Conservation (phyloP, 2,329 filamentous ascomycete species). For the Phaeosphaeria sp. region DNA sequence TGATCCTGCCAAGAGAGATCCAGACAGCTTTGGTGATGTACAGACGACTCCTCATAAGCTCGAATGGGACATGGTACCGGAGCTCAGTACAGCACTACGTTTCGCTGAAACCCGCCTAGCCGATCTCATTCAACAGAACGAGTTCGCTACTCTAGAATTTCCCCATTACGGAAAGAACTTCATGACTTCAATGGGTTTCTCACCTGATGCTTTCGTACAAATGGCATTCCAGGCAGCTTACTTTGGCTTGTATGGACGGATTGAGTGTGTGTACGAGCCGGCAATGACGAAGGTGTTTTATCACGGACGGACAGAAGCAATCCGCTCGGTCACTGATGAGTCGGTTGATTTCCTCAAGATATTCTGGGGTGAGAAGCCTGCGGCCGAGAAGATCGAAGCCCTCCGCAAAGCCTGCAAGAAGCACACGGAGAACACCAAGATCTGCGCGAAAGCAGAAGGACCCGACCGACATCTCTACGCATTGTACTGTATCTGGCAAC, state of each 20-base stretch:
- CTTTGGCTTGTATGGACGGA: slow-evolving; percentile 91
- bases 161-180: slow-evolving; percentile 92
- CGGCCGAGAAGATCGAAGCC: slow-evolving; percentile 82
- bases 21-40: slow-evolving; percentile 89
- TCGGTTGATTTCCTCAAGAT: slow-evolving; percentile 87
- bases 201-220: slow-evolving; percentile 95
- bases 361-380: slow-evolving; percentile 92
- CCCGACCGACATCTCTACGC: slow-evolving; percentile 95
- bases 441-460: slow-evolving; percentile 88
- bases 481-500: slow-evolving; percentile 93
- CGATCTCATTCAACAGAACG: slow-evolving; percentile 94
- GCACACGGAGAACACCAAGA: slow-evolving; percentile 79
- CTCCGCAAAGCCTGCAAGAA: slow-evolving; percentile 83
- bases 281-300: slow-evolving; percentile 97
- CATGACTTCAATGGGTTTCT: slow-evolving; percentile 96
- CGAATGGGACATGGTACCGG: slow-evolving; percentile 96
- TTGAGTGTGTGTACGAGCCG: slow-evolving; percentile 96
- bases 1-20: slow-evolving; percentile 90
- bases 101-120: slow-evolving; percentile 95
- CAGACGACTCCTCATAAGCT: slow-evolving; percentile 93
- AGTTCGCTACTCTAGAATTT: slow-evolving; percentile 93
- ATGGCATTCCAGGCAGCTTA: slow-evolving; percentile 99
- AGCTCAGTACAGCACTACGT: slow-evolving; percentile 86
- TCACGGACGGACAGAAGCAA: slow-evolving; percentile 92
- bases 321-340: slow-evolving; percentile 83